Base-by-base conservation (phyloP, 306 rosid species). In the Neltuma alba region DNA sequence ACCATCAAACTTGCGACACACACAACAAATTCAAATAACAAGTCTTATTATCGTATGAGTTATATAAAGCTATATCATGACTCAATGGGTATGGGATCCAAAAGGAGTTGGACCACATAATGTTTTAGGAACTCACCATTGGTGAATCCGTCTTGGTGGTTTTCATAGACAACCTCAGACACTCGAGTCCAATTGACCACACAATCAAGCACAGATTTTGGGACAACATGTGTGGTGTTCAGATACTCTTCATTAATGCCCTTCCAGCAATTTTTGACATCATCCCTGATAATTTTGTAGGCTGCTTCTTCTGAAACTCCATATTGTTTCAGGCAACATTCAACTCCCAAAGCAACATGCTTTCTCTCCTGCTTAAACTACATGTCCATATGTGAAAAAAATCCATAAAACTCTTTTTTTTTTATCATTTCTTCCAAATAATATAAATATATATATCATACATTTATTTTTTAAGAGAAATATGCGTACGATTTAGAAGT, bases 311-410 rank as follows among this genome's bases (percentile, higher is more conserved):
- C 57, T 18, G 57, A 50, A 18, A 50, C 57, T 50, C 57, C 10
- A 20, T 5, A 50, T 14, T 50, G 57, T 4, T 50, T 20, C 57
- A 50, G 18, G 8, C 25, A 50, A 50, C 57, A 50, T 6, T 50
- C 90, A 0, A 88, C 65, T 0, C 74, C 79, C 0, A 81, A 79
- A 0, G 78, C 81, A 37, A 75, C 73, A 10, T 90, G 89, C 18
- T 18, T 3, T 7, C 25, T 50, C 57, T 50, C 57, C 57, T 50
- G 57, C 57, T 50, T 25, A 3, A 5, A 0, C 18, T n/a, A n/a
- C 36, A 33, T 33, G 36, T 33, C 36, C 36, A 33, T 33, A 5
- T 5, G n/a, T n/a, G n/a, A 47, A 41, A 41, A 9, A 10, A 12
- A 13, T n/a, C n/a, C n/a, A n/a, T n/a, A n/a, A n/a, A n/a, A n/a